A percentile compares a stretch with the other conserved stretches of the same genome.
Conservation (phyloP, 441 rosid species). For the Syzygium syzygioides region DNA sequence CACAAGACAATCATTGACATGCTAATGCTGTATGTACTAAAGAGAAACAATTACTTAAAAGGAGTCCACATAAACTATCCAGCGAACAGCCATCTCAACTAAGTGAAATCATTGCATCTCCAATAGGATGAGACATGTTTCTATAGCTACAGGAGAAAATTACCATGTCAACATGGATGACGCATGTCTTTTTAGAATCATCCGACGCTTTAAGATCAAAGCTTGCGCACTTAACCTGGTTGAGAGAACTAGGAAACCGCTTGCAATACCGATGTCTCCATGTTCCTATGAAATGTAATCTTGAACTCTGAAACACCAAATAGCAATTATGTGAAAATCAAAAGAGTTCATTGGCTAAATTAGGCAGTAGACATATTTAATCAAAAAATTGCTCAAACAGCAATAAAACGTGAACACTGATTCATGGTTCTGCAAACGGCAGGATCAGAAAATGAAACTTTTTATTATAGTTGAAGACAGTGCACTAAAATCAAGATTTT, state of each 20-base stretch:
- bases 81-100: background rate
- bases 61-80: background rate
- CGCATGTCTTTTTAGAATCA: constrained; percentile 26
- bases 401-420: background rate
- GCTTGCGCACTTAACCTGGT: constrained; percentile 27
- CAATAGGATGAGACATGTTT: background rate
- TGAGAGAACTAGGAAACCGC: constrained; percentile 43
- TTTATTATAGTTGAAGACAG: background rate
- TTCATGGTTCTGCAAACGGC: background rate
- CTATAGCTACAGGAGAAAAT: constrained; percentile 10
- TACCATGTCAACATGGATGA: constrained; percentile 95
- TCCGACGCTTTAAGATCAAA: constrained; percentile 28
- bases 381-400: background rate
- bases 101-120: background rate
- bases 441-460: background rate
- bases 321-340: background rate
- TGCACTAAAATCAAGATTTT: background rate
- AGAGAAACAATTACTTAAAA: background rate
- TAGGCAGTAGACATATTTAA: background rate
- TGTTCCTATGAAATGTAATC: constrained; percentile 96
- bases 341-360: background rate
- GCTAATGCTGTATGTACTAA: background rate
- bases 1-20: constrained; percentile 13
- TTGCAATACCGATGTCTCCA: constrained; percentile 90
- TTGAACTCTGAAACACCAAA: constrained; percentile 35